Percentiles rank a stretch among this genome's conserved stretches.
phyloP scores from a whole-genome alignment of 306 rosid genomes.

The Rosa chinensis region DNA sequence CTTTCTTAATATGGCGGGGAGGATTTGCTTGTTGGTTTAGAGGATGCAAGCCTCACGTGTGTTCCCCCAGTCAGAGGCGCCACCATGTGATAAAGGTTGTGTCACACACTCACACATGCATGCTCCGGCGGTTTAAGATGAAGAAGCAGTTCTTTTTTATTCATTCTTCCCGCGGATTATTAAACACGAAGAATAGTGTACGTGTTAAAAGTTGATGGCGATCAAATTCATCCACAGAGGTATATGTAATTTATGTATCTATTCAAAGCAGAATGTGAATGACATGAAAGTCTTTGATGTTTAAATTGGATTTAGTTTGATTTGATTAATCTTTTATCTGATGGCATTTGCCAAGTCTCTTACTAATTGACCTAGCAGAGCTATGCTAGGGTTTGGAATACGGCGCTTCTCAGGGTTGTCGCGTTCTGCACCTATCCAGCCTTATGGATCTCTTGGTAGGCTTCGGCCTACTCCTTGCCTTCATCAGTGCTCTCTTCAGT shows the following conservation, averaged over 20 bases:
- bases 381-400: no score
- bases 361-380: no score
- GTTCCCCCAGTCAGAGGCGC: slow-evolving; percentile 24
- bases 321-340: no score
- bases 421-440: no score
- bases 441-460: no score
- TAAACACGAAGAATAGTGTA: not conserved
- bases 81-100: slow-evolving; percentile 48
- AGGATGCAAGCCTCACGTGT: slow-evolving; percentile 68
- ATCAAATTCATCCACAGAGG: not conserved
- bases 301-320: no score
- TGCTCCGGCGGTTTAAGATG: slow-evolving; percentile 21
- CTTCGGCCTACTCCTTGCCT: no score
- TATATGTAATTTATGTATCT: not conserved
- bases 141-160: not conserved
- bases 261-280: no score
- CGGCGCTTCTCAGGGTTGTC: no score
- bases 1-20: not conserved
- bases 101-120: slow-evolving; percentile 14
- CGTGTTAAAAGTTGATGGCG: not conserved
- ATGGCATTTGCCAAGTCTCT: no score
- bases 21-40: slow-evolving; percentile 37
- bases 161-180: not conserved
- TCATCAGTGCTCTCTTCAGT: no score
- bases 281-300: no score